Conservation (phyloP, 768 basidiomycete species). For the Phylloporus sp. region DNA sequence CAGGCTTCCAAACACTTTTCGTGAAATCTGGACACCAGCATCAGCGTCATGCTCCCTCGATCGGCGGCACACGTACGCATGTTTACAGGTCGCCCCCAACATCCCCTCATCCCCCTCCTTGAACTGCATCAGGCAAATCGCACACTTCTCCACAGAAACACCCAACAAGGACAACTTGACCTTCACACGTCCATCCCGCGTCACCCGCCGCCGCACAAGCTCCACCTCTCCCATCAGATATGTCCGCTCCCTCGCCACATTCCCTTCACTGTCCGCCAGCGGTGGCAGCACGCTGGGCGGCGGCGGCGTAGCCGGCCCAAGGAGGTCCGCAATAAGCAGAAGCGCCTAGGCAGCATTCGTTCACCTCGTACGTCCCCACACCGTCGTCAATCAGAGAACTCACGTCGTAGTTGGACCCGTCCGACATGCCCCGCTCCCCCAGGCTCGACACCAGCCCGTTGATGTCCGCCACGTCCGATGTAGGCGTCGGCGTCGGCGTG, state of each 20-base stretch:
- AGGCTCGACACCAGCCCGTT: conserved; percentile 58
- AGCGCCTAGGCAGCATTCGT: conserved; percentile 45
- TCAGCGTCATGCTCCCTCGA: neutral
- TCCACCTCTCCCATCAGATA: conserved; percentile 46
- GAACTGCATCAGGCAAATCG: conserved; percentile 72
- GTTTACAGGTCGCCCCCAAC: conserved; percentile 55
- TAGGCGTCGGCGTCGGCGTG: conserved; percentile 26
- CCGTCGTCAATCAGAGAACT: conserved; percentile 32
- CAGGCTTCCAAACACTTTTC: conserved; percentile 59
- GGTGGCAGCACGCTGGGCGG: conserved; percentile 4
- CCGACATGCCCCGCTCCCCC: conserved; percentile 39
- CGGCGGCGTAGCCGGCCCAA: conserved; percentile 47
- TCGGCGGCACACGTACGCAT: conserved; percentile 36
- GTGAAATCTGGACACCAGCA: conserved; percentile 43
- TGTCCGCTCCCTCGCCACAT: neutral
- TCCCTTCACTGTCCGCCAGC: conserved; percentile 6
- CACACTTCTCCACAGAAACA: conserved; percentile 62
- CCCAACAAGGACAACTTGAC: conserved; percentile 65
- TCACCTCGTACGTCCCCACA: conserved; percentile 19
- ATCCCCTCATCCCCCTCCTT: conserved; percentile 53
- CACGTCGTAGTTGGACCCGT: conserved; percentile 65
- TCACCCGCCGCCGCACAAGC: conserved; percentile 54
- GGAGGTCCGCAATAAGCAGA: conserved; percentile 54
- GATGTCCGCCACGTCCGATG: conserved; percentile 50
- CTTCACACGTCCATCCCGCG: conserved; percentile 65